Percentiles rank a stretch among this genome's conserved stretches.
Evolutionary conservation across 2,329 filamentous ascomycete species (phyloP).

Genomic region (Neonectria coccinea): DNA sequence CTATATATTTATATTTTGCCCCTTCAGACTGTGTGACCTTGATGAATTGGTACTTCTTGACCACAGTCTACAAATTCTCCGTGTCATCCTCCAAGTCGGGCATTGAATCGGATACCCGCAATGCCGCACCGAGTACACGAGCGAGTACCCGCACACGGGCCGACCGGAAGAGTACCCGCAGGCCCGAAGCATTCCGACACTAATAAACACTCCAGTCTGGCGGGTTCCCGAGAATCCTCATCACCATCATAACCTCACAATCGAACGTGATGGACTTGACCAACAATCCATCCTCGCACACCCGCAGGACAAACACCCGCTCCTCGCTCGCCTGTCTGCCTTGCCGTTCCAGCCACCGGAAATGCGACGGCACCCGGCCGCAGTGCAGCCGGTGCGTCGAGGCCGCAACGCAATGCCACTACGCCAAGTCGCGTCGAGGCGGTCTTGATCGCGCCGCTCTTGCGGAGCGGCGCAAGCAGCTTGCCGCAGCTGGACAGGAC

Average conservation of each 20-base stretch:
- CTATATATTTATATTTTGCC: background rate
- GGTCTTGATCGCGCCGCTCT: slow-evolving; percentile 50
- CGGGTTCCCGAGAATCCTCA: background rate
- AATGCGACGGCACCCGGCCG: slow-evolving; percentile 63
- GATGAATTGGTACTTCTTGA: background rate
- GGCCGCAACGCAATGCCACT: slow-evolving; percentile 59
- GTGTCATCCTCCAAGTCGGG: background rate
- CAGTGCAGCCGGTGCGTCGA: slow-evolving; percentile 59
- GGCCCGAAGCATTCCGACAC: no score
- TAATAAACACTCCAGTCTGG: background rate
- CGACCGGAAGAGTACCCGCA: background rate
- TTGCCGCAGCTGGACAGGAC: slow-evolving; percentile 31
- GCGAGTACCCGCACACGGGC: background rate
- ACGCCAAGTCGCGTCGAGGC: slow-evolving; percentile 64
- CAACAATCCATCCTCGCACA: background rate
- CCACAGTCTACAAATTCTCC: background rate
- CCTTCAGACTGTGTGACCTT: background rate
- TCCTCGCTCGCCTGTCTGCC: slow-evolving; percentile 61
- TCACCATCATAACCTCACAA: background rate
- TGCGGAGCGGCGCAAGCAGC: slow-evolving; percentile 44
- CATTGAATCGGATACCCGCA: slow-evolving; percentile 4
- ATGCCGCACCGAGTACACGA: background rate
- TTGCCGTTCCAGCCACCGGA: slow-evolving; percentile 63
- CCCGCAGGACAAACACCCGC: slow-evolving; percentile 17
- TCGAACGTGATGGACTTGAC: background rate